Conservation (phyloP, 108 stramenopile species). For the Nitzschia palea region DNA sequence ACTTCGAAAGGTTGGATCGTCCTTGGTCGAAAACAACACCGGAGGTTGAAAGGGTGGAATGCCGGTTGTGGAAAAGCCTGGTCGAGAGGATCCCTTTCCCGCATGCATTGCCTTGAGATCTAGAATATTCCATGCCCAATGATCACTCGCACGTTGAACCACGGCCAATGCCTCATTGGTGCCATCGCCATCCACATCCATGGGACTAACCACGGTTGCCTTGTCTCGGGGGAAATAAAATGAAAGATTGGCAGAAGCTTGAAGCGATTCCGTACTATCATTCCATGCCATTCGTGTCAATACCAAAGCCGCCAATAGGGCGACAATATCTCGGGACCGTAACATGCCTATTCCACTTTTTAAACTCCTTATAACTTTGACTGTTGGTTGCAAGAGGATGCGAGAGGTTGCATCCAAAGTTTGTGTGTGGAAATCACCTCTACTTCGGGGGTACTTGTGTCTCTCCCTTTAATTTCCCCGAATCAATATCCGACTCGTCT, state of each 20-base stretch:
- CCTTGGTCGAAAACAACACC: conserved; percentile 45
- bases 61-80: conserved; percentile 1
- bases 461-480: no score
- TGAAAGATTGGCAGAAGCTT: conserved; percentile 55
- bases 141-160: conserved; percentile 8
- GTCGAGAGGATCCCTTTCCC: neutral
- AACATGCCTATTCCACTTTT: no score
- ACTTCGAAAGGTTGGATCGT: conserved; percentile 10
- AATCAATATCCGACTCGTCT: no score
- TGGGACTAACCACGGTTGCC: conserved; percentile 36
- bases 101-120: conserved; percentile 68
- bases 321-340: conserved; percentile 50
- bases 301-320: conserved; percentile 28
- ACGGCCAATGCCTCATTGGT: conserved; percentile 71
- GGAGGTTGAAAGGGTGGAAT: conserved; percentile 68
- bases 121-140: conserved; percentile 58
- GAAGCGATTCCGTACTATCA: conserved; percentile 45
- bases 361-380: no score
- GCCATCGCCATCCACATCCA: conserved; percentile 87
- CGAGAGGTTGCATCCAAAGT: no score
- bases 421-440: no score
- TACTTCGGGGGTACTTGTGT: no score
- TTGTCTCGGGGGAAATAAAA: conserved; percentile 60
- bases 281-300: conserved; percentile 44
- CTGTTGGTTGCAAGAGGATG: no score